Evolutionary conservation across 2,329 filamentous ascomycete genomes (phyloP), one percentile per base, ranked within the genome.

Genomic region (Pezicula neosporulosa): DNA sequence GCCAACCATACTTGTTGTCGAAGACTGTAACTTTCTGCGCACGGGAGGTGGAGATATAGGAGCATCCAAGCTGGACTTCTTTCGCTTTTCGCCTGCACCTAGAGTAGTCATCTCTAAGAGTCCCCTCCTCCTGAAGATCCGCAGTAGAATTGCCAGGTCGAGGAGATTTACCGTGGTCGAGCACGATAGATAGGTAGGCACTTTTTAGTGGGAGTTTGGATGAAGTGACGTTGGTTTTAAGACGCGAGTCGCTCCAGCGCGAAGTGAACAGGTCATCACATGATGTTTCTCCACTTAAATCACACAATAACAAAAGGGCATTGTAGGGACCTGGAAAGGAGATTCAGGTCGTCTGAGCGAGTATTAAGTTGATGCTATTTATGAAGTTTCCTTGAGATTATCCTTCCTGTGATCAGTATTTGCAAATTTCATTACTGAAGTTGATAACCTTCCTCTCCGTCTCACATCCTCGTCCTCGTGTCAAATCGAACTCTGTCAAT

Each of bases 401-500:
- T 13, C 5, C 30, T 9, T 33, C 9, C 30, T 13, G 12, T 41
- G 4, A 4, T 18, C 24, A 16, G 15, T 8, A 15, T 19, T 6
- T 42, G 16, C 18, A 13, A 42, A 16, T 8, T 15, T n/a, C 37
- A 39, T 18, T 3, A 9, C 6, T 24, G 24, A 24, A 42, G 3
- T 19, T 21, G 18, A 9, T 10, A 16, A 16, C 18, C 15, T 13
- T 42, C 10, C 39, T 24, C 39, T 13, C 30, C 18, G 49, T n/a
- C n/a, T 57, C 49, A 57, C n/a, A 58, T 47, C 49, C 62, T 67
- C 15, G 64, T 59, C 42, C 79, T 70, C 3, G 80, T 79, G 56
- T 83, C 80, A 54, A 77, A 73, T 4, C 74, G 73, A 52, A 75
- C 75, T 46, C 80, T 75, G 55, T 82, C 79, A 47, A 78, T 71